Evolutionary conservation across 768 basidiomycete genomes (phyloP).

Genomic region (Pleurotus tuber-regium): DNA sequence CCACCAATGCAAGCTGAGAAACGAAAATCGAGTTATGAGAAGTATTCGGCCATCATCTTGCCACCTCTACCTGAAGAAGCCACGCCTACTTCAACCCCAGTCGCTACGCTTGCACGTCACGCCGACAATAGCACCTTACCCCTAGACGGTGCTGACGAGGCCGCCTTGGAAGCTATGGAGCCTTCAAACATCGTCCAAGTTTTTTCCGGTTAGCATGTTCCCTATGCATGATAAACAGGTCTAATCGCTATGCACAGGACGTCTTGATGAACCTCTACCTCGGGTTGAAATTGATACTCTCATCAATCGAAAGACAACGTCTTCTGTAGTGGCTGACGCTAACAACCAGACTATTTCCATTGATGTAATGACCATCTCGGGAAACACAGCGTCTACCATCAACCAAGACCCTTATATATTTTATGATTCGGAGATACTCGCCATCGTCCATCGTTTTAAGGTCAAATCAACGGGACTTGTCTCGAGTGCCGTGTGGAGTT

Average conservation of each 20-base stretch:
- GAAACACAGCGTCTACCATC: conserved; percentile 45
- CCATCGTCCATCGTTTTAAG: conserved; percentile 69
- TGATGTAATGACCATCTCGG: conserved; percentile 62
- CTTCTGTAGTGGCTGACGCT: conserved; percentile 21
- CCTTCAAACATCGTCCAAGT: conserved; percentile 21
- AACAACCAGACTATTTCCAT: conserved; percentile 64
- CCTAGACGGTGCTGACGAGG: neutral
- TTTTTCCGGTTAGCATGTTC: conserved; percentile 22
- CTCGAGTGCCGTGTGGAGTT: conserved; percentile 71
- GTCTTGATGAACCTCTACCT: conserved; percentile 43
- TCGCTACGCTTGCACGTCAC: conserved; percentile 46
- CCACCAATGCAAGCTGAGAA: conserved; percentile 43
- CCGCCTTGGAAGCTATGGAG: no score
- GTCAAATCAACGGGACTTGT: conserved; percentile 63
- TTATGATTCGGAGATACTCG: conserved; percentile 71
- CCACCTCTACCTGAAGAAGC: conserved; percentile 69
- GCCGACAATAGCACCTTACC: conserved; percentile 6
- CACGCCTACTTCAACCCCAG: conserved; percentile 56
- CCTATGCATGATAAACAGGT: neutral
- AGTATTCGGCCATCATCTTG: conserved; percentile 57
- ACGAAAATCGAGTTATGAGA: conserved; percentile 66
- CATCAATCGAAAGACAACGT: neutral
- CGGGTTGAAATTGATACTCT: conserved; percentile 46
- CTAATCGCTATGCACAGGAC: conserved; percentile 25
- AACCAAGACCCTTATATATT: conserved; percentile 51